Evolutionary conservation across 768 basidiomycete genomes (phyloP).

Genomic region (Tephrocybe rancida): DNA sequence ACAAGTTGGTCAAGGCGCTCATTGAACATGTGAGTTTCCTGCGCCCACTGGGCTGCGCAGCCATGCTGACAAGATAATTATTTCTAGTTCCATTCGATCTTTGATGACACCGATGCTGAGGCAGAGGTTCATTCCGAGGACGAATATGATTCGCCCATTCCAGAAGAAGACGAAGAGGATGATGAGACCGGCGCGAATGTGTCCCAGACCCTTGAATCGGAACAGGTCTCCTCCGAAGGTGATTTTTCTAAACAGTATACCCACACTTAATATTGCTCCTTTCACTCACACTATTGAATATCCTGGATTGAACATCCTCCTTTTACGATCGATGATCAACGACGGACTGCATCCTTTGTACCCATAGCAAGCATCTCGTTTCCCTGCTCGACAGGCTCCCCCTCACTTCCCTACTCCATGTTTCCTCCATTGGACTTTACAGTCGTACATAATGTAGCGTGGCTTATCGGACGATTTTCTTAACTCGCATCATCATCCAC

Average conservation of each 20-base stretch:
- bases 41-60: neutral
- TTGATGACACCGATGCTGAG: slow-evolving; percentile 69
- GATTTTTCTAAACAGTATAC: slow-evolving; percentile 20
- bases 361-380: slow-evolving; percentile 10
- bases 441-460: slow-evolving; percentile 14
- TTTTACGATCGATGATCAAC: slow-evolving; percentile 5
- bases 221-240: slow-evolving; percentile 14
- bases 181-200: slow-evolving; percentile 17
- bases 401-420: neutral
- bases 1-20: slow-evolving; percentile 74
- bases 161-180: slow-evolving; percentile 71
- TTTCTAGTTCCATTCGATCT: slow-evolving; percentile 64
- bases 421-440: slow-evolving; percentile 11
- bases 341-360: slow-evolving; percentile 16
- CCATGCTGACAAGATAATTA: neutral
- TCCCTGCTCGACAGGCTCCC: neutral
- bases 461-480: slow-evolving; percentile 18
- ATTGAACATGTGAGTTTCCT: slow-evolving; percentile 68
- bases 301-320: slow-evolving; percentile 11
- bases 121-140: slow-evolving; percentile 64
- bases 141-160: slow-evolving; percentile 66
- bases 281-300: slow-evolving; percentile 1
- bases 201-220: slow-evolving; percentile 17
- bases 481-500: slow-evolving; percentile 11
- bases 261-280: slow-evolving; percentile 19